Base-by-base conservation (phyloP, 305 asterid genomes). In the Rubia peregrina region DNA sequence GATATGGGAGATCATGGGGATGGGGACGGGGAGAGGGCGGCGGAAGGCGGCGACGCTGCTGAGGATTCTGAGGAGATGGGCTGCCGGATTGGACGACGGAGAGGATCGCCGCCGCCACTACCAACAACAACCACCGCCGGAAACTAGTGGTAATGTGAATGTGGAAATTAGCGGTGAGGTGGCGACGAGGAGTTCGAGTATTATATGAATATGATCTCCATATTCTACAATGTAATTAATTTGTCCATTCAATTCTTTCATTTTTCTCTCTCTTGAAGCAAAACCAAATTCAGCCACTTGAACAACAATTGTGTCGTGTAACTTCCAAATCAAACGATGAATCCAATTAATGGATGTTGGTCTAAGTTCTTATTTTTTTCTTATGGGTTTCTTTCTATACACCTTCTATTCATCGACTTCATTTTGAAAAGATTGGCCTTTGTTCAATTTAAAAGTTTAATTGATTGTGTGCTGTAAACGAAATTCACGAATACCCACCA, bases 61-160 rank as follows among this genome's bases (percentile, higher is more conserved):
- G 81, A 84, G 95, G 85, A 82, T 90, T 59, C 76, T 93, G 33
- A 86, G 95, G 85, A 89, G 96, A 87, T 93, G 97, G 98, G 97
- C 96, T 0, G 96, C 95, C 9, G 96, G 96, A 3, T 51, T 86
- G 2, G 72, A 53, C 3, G 81, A 85, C 33, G 92, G 82, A 24
- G 87, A 80, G 21, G 80, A 60, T 26, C 65, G 41, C 17, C 24
- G 33, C 48, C 67, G n/a, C 61, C 82, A 13, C 42, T 59, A 7
- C 24, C 70, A 2, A 61, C 65, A 61, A 16, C 16, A 19, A 49
- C 56, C 33, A 30, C 33, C 33, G 33, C 33, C 33, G 33, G 33
- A 48, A 14, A 7, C 14, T 1, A 51, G 57, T 7, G 3, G 9
- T 51, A 57, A 57, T 9, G 62, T 22, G 62, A 57, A 57, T 21